Evolutionary conservation across 805 yeast species (phyloP).

Genomic region (Candida boleticola): DNA sequence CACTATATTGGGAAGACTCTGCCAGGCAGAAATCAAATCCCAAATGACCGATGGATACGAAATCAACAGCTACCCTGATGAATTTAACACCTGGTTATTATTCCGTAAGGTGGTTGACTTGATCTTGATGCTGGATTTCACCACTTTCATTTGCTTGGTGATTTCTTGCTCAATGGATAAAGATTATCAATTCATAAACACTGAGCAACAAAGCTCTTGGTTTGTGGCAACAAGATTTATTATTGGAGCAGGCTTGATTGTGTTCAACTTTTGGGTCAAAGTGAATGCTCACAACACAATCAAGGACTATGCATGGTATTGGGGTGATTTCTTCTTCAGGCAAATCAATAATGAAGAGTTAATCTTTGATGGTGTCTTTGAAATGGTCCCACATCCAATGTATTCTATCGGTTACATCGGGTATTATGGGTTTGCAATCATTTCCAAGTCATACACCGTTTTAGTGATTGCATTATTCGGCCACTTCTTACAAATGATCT

Average conservation of each 20-base stretch:
- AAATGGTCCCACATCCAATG: conserved; percentile 91
- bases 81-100: conserved; percentile 79
- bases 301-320: conserved; percentile 90
- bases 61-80: conserved; percentile 50
- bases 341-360: conserved; percentile 61
- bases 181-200: conserved; percentile 33
- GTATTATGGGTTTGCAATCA: conserved; percentile 78
- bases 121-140: conserved; percentile 81
- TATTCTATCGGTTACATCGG: conserved; percentile 87
- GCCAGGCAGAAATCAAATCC: conserved; percentile 26
- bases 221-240: conserved; percentile 50
- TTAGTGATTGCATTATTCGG: conserved; percentile 69
- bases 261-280: conserved; percentile 82
- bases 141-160: conserved; percentile 68
- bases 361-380: conserved; percentile 86
- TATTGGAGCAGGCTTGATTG: conserved; percentile 58
- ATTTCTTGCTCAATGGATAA: conserved; percentile 42
- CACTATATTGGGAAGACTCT: conserved; percentile 23
- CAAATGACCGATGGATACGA: conserved; percentile 38
- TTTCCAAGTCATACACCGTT: conserved; percentile 70
- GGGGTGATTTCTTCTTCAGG: conserved; percentile 91
- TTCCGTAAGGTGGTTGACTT: conserved; percentile 79
- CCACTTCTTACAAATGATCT: conserved; percentile 73
- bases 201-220: conserved; percentile 36
- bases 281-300: conserved; percentile 85